Conservation (phyloP, 176 grass and related monocot genomes). For the Musa troglodytarum region DNA sequence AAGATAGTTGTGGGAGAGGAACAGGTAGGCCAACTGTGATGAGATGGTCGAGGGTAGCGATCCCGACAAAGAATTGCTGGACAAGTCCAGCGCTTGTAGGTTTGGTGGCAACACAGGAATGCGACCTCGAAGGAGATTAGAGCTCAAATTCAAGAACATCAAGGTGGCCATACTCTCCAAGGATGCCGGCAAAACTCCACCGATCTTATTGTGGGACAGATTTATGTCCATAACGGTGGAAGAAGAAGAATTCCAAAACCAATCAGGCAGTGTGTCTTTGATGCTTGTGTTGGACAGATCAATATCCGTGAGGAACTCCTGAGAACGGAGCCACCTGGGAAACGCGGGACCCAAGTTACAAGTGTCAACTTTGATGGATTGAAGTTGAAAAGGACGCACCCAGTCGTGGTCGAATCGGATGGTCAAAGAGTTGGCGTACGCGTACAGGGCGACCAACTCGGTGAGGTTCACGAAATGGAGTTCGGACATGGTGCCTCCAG, state of each 20-base stretch:
- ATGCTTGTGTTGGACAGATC: slow-evolving; percentile 22
- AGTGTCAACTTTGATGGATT: neutral
- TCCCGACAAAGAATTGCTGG: slow-evolving; percentile 17
- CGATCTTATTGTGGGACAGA: slow-evolving; percentile 26
- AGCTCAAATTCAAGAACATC: slow-evolving; percentile 6
- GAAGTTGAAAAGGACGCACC: slow-evolving; percentile 26
- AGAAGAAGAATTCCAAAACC: slow-evolving; percentile 26
- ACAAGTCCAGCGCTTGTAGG: slow-evolving; percentile 10
- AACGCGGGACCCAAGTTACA: slow-evolving; percentile 18
- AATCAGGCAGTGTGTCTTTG: slow-evolving; percentile 16
- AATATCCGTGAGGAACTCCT: slow-evolving; percentile 7
- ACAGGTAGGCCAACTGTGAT: neutral
- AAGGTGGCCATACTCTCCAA: neutral
- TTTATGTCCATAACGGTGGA: slow-evolving; percentile 5
- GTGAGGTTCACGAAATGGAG: neutral
- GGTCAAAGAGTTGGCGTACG: neutral
- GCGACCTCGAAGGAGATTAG: slow-evolving; percentile 13
- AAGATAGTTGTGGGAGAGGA: slow-evolving; percentile 22
- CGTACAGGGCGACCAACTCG: neutral
- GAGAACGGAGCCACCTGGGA: slow-evolving; percentile 21
- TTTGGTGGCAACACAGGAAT: slow-evolving; percentile 14
- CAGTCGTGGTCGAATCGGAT: neutral
- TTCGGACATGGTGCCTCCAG: neutral
- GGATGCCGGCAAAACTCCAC: slow-evolving; percentile 5
- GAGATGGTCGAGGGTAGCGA: slow-evolving; percentile 8